Conservation (phyloP, 2,329 filamentous ascomycete genomes). For the Dactylellina cionopaga region DNA sequence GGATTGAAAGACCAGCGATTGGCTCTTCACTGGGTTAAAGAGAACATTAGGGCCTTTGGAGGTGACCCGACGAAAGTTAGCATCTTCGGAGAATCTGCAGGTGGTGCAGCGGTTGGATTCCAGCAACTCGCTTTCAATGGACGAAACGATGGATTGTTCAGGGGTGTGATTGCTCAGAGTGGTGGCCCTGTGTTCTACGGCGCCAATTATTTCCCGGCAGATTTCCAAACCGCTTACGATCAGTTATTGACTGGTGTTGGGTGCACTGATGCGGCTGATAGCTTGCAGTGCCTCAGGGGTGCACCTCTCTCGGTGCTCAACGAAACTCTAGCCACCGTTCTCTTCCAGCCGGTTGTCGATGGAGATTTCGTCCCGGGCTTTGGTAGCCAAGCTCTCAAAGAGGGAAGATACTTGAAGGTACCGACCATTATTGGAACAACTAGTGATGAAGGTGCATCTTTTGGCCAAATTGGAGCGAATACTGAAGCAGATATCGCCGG, state of each 20-base stretch:
- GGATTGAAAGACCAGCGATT: conserved; percentile 72
- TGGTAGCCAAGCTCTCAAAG: conserved; percentile 66
- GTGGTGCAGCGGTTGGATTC: conserved; percentile 65
- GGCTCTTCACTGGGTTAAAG: conserved; percentile 70
- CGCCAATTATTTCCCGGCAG: conserved; percentile 69
- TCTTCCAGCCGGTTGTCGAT: conserved; percentile 63
- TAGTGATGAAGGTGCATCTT: conserved; percentile 72
- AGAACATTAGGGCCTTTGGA: conserved; percentile 70
- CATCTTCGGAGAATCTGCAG: conserved; percentile 72
- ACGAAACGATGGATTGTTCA: conserved; percentile 67
- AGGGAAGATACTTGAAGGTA: conserved; percentile 71
- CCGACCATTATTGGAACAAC: conserved; percentile 73
- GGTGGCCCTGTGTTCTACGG: conserved; percentile 65
- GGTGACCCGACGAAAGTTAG: conserved; percentile 70
- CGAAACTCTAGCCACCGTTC: conserved; percentile 64
- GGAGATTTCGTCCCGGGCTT: conserved; percentile 68
- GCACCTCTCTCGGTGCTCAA: conserved; percentile 71
- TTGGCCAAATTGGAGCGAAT: conserved; percentile 57
- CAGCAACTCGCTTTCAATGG: conserved; percentile 68
- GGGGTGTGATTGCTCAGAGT: conserved; percentile 66
- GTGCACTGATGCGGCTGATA: conserved; percentile 69
- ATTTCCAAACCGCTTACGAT: conserved; percentile 71
- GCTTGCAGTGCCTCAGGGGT: conserved; percentile 73
- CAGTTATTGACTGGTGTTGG: conserved; percentile 68
- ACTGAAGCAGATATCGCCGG: conserved; percentile 4